These are phyloP conservation scores for Raddia distichophylla DNA, from an alignment of 176 grass and related monocot species.

Conservation along the genomic window DNA sequence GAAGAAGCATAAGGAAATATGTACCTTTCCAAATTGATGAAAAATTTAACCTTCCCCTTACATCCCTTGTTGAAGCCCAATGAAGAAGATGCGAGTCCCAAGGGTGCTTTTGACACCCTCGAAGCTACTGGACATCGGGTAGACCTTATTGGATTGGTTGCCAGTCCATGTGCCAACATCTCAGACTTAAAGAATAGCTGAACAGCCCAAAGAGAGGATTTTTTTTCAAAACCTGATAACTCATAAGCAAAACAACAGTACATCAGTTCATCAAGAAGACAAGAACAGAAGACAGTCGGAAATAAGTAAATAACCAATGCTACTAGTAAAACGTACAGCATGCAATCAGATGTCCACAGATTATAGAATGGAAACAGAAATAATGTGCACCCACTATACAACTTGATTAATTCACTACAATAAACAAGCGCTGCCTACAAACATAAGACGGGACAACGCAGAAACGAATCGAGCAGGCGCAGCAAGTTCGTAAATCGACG, in stretches of 20 bases:
- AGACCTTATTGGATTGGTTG: constrained; percentile 53
- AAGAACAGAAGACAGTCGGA: too few species aligned
- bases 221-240: background rate
- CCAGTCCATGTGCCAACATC: constrained; percentile 65
- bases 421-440: background rate
- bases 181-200: constrained; percentile 20
- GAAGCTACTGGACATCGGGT: constrained; percentile 27
- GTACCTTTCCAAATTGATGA: constrained; percentile 54
- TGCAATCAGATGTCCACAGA: background rate
- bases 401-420: background rate
- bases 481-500: background rate
- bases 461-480: background rate
- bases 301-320: background rate
- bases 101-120: constrained; percentile 36
- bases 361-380: background rate
- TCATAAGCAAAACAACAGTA: constrained; percentile 21
- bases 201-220: constrained; percentile 2
- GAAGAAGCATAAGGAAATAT: constrained; percentile 8
- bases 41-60: constrained; percentile 44
- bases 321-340: background rate
- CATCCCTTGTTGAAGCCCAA: constrained; percentile 42
- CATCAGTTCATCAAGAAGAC: background rate
- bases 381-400: background rate
- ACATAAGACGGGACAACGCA: background rate
- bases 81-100: constrained; percentile 52